Base-by-base conservation (phyloP, 202 grass and related monocot genomes). In the Cymbopogon flexuosus region DNA sequence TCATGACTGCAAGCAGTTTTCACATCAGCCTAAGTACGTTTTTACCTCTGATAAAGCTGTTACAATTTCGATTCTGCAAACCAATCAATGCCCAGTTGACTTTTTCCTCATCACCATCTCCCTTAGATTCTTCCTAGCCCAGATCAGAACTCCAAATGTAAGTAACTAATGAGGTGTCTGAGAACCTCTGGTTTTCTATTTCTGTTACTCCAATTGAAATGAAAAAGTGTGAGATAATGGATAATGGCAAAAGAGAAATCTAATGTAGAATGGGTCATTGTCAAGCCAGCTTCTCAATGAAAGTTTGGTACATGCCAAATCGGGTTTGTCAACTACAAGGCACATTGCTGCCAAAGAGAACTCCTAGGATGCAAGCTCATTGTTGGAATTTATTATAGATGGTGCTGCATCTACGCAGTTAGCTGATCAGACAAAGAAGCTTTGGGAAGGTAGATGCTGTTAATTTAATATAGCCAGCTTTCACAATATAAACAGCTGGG, bases 291-390 rank as follows among this genome's bases (percentile, higher is more conserved):
- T 81, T 77, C 45, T 43, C 59, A 37, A 73, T 62, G 62, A 9
- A 62, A 76, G 35, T 24, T 66, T 63, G 34, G 27, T 85, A 78
- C 47, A 78, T 85, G 83, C 78, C 87, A 85, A 89, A 85, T 49
- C 72, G 30, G 57, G 67, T 52, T 85, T 89, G 78, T 78, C 83
- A 85, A 89, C 83, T 85, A 73, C 83, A 85, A 89, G 72, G 83
- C 10, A 65, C 59, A 68, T 73, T 78, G 40, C 58, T 65, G 72
- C 30, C 57, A 71, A 83, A 73, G 19, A 68, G 64, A 72, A 39
- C 0, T 60, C 65, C 72, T 67, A 77, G 37, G 81, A 67, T 72
- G 65, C 78, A 47, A 89, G 59, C 65, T 85, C 59, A 67, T 61
- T 41, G 16, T 85, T 84, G 33, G 5, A 75, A 68, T 88, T 8